phyloP scores from a whole-genome alignment of 2,329 filamentous ascomycete species.

The Escovopsis weberi region DNA sequence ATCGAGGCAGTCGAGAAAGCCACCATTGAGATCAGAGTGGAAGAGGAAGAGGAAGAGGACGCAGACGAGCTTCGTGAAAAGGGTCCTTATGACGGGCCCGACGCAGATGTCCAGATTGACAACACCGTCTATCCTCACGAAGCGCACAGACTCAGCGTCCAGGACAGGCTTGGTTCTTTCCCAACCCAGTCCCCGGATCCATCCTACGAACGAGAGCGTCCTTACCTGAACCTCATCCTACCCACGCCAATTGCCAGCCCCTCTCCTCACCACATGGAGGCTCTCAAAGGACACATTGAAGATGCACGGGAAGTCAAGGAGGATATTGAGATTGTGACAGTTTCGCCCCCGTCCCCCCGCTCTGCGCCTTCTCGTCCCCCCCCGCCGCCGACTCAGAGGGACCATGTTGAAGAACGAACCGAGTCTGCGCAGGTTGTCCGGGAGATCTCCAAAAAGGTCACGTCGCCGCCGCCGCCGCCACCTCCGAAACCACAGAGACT shows the following conservation, averaged over 20 bases:
- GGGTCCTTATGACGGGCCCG: constrained; percentile 39
- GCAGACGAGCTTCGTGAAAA: constrained; percentile 19
- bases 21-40: too few relatives aligned
- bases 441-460: too few relatives aligned
- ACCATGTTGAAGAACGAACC: not conserved
- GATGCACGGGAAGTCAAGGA: too few relatives aligned
- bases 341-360: too few relatives aligned
- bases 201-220: constrained; percentile 39
- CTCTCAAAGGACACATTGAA: constrained; percentile 6
- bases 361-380: not conserved
- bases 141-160: constrained; percentile 22
- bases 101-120: constrained; percentile 51
- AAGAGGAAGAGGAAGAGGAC: constrained; percentile 22
- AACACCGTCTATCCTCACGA: constrained; percentile 41
- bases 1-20: too few relatives aligned
- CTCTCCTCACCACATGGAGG: constrained; percentile 25
- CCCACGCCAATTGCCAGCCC: constrained; percentile 38
- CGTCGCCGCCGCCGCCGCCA: too few relatives aligned
- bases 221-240: constrained; percentile 44
- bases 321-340: too few relatives aligned
- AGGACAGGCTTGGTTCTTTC: constrained; percentile 12
- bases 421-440: constrained; percentile 6
- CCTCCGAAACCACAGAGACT: too few relatives aligned
- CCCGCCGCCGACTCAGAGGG: not conserved
- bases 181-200: constrained; percentile 34